Base-by-base conservation (phyloP, 768 basidiomycete genomes). In the Collybiopsis luxurians region DNA sequence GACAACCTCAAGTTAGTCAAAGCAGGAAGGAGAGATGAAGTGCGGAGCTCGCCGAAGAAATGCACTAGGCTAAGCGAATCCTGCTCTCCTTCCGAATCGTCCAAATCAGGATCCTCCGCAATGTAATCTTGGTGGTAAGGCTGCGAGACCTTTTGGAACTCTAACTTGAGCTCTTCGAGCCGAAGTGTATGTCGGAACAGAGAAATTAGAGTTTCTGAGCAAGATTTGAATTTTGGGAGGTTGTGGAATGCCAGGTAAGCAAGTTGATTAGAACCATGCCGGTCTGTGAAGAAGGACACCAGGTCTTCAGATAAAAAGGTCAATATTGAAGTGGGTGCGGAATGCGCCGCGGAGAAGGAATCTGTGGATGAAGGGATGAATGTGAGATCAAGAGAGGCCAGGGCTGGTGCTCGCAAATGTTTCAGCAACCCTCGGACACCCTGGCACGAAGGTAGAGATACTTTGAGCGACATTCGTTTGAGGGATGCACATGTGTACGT, bases 291-390 rank as follows among this genome's bases (percentile, higher is more conserved):
- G 30, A 49, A 49, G 11, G 48, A 30, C 23, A 49, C 48, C 5
- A 49, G 48, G 30, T 49, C 48, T 11, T 49, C 31, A 11, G 48
- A 49, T 34, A 49, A 34, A 11, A 49, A 49, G 1, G 48, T 49
- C 13, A 28, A 49, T 36, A 49, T 49, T n/a, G 48, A 34, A 11
- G 48, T 49, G 21, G 48, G 27, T 21, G 48, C 6, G 21, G 27
- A 49, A 5, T 19, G 11, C 13, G 17, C 34, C 4, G 27, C 45
- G 19, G 24, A 28, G 26, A 49, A 31, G 17, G 48, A 49, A 34
- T 49, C 48, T 19, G 48, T 31, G 27, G 48, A 49, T 49, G 48
- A 49, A n/a, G 48, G 30, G 7, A 49, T 34, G 31, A 49, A 49
- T 11, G 48, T 49, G 28, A 49, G 21, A 31, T 49, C 48, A 34